phyloP scores from a whole-genome alignment of 495 filamentous ascomycete genomes.

The Aspergillus cavernicola region DNA sequence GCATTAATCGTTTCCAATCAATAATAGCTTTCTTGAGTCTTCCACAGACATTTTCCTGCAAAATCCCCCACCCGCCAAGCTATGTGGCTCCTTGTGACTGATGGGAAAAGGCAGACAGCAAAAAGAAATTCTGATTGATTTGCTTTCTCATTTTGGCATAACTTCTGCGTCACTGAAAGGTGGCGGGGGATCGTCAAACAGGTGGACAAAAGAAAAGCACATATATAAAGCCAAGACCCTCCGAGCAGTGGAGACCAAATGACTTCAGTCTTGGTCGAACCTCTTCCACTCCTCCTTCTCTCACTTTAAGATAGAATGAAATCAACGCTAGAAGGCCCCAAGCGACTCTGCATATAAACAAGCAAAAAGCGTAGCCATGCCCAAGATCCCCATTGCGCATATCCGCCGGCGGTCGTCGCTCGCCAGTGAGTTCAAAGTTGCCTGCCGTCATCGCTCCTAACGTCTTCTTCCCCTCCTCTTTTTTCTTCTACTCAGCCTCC shows the following conservation, averaged over 20 bases:
- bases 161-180: slow-evolving; percentile 2
- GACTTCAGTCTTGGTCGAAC: slow-evolving; percentile 1
- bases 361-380: slow-evolving; percentile 15
- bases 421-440: slow-evolving; percentile 25
- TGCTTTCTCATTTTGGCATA: neutral
- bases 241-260: neutral
- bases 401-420: slow-evolving; percentile 34
- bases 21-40: neutral
- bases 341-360: slow-evolving; percentile 8
- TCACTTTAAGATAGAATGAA: slow-evolving; percentile 4
- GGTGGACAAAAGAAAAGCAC: slow-evolving; percentile 9
- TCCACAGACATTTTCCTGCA: slow-evolving; percentile 1
- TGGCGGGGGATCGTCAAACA: slow-evolving; percentile 13
- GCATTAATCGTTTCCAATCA: neutral
- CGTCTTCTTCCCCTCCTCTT: slow-evolving; percentile 15
- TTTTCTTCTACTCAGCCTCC: slow-evolving; percentile 9
- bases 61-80: slow-evolving; percentile 10
- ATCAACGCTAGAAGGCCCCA: neutral
- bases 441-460: slow-evolving; percentile 13
- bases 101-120: slow-evolving; percentile 5
- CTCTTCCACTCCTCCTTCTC: neutral
- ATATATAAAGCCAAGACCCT: slow-evolving; percentile 4
- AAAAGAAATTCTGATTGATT: slow-evolving; percentile 3
- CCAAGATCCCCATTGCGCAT: slow-evolving; percentile 17
- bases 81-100: slow-evolving; percentile 9